Evolutionary conservation across 805 yeast genomes (phyloP).

Genomic region (Starmera caribaea): DNA sequence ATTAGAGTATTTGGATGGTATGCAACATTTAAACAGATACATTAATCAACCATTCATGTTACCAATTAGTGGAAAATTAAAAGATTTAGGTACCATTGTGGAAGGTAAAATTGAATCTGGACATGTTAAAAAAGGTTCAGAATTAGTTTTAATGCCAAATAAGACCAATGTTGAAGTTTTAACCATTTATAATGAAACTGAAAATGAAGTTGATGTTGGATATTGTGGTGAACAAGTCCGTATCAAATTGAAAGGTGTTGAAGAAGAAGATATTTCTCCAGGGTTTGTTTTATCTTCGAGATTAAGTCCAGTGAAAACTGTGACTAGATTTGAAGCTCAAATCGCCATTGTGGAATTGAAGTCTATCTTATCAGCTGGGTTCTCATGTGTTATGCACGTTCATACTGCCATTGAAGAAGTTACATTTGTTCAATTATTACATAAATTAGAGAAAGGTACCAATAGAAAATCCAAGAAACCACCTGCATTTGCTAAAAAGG

Average conservation of each 20-base stretch:
- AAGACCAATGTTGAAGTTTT: conserved; percentile 73
- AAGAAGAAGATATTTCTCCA: conserved; percentile 88
- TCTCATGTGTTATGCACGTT: conserved; percentile 96
- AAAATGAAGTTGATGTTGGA: conserved; percentile 84
- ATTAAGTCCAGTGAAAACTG: conserved; percentile 83
- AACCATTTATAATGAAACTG: conserved; percentile 89
- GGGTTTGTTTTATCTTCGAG: conserved; percentile 90
- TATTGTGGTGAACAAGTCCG: conserved; percentile 96
- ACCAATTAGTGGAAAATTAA: conserved; percentile 90
- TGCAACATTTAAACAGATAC: conserved; percentile 77
- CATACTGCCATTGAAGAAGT: conserved; percentile 99
- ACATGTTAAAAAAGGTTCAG: conserved; percentile 70
- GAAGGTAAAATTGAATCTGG: conserved; percentile 99
- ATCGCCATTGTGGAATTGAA: conserved; percentile 94
- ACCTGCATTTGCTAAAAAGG: conserved; percentile 97
- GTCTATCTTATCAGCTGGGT: conserved; percentile 90
- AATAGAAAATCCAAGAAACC: conserved; percentile 94
- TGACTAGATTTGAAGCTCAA: conserved; percentile 88
- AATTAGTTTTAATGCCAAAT: conserved; percentile 87
- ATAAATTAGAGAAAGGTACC: conserved; percentile 93
- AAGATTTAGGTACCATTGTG: conserved; percentile 93
- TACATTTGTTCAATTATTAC: conserved; percentile 67
- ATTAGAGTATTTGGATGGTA: conserved; percentile 77
- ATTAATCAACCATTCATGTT: conserved; percentile 95
- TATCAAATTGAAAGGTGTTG: conserved; percentile 87